A percentile compares a stretch with the other conserved stretches of the same genome.
These are phyloP conservation scores for Fagus crenata DNA, from an alignment of 306 rosid species.

Conservation along the genomic window DNA sequence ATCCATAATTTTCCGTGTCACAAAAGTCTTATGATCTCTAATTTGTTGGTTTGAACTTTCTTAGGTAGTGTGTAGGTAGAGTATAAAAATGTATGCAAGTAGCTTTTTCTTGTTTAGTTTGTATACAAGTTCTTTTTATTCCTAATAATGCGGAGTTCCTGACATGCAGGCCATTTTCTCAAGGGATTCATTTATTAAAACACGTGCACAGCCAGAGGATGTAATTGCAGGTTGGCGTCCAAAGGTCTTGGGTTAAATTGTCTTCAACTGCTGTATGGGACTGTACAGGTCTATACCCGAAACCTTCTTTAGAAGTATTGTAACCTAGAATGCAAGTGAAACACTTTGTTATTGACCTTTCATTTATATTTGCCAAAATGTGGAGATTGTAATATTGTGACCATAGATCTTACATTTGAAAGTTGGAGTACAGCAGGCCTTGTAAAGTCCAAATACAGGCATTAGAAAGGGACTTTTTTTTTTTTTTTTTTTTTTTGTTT, in stretches of 20 bases:
- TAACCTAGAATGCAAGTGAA: neutral
- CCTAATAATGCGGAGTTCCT: slow-evolving; percentile 28
- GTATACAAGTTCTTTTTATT: neutral
- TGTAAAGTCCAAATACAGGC: neutral
- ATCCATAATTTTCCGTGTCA: neutral
- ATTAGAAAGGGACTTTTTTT: neutral
- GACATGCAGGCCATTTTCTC: slow-evolving; percentile 65
- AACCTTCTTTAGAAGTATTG: neutral
- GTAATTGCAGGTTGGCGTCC: slow-evolving; percentile 96
- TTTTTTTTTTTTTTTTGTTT: too few species aligned
- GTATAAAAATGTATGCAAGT: too few species aligned
- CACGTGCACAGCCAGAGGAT: slow-evolving; percentile 74
- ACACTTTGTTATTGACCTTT: neutral
- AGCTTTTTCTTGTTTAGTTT: neutral
- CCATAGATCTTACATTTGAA: neutral
- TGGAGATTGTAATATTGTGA: neutral
- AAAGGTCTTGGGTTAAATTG: slow-evolving; percentile 65
- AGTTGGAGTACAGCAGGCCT: neutral
- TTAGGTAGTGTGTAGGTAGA: too few species aligned
- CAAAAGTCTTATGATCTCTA: neutral
- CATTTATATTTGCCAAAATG: neutral
- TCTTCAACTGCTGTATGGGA: slow-evolving; percentile 7
- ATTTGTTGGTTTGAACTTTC: neutral
- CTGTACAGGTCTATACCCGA: slow-evolving; percentile 8
- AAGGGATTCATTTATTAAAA: slow-evolving; percentile 73